Conservation (phyloP, 495 filamentous ascomycete genomes). For the Hypoxylon lienhwacheense region DNA sequence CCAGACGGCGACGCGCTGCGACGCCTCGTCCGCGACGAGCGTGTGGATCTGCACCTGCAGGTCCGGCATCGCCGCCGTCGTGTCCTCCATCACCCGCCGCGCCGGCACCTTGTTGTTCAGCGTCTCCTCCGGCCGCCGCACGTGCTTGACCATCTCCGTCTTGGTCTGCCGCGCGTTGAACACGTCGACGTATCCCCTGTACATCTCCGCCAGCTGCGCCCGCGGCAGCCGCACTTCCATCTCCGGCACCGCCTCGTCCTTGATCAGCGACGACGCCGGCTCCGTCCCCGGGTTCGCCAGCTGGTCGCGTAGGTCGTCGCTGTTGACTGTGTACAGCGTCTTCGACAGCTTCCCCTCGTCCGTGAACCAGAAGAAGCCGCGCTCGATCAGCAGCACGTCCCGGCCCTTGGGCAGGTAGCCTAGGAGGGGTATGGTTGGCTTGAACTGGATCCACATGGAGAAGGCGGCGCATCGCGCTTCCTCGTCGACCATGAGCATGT, state of each 20-base stretch:
- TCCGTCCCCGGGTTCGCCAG: slow-evolving; percentile 11
- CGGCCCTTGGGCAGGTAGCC: slow-evolving; percentile 18
- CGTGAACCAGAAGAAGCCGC: slow-evolving; percentile 26
- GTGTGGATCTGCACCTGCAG: slow-evolving; percentile 24
- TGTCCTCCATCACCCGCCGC: slow-evolving; percentile 21
- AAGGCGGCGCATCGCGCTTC: slow-evolving; percentile 18
- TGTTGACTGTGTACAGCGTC: slow-evolving; percentile 21
- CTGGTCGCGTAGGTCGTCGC: slow-evolving; percentile 27
- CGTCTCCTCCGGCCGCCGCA: slow-evolving; percentile 13
- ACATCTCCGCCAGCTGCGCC: slow-evolving; percentile 13
- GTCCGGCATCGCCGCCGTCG: slow-evolving; percentile 23
- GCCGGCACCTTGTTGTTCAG: slow-evolving; percentile 24
- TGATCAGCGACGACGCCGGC: slow-evolving; percentile 18
- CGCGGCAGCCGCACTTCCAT: slow-evolving; percentile 14
- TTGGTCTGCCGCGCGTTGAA: slow-evolving; percentile 16
- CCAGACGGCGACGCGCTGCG: slow-evolving; percentile 29
- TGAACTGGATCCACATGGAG: slow-evolving; percentile 25
- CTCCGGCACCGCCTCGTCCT: slow-evolving; percentile 16
- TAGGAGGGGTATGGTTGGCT: slow-evolving; percentile 19
- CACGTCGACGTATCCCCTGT: slow-evolving; percentile 19
- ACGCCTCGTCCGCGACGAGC: slow-evolving; percentile 20
- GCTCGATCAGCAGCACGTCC: slow-evolving; percentile 20
- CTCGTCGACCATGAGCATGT: slow-evolving; percentile 27
- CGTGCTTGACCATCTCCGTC: slow-evolving; percentile 20
- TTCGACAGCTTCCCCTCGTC: slow-evolving; percentile 25